A percentile compares a stretch with the other conserved stretches of the same genome.
Conservation (phyloP, 2,329 filamentous ascomycete species). For the Curvularia sp. region DNA sequence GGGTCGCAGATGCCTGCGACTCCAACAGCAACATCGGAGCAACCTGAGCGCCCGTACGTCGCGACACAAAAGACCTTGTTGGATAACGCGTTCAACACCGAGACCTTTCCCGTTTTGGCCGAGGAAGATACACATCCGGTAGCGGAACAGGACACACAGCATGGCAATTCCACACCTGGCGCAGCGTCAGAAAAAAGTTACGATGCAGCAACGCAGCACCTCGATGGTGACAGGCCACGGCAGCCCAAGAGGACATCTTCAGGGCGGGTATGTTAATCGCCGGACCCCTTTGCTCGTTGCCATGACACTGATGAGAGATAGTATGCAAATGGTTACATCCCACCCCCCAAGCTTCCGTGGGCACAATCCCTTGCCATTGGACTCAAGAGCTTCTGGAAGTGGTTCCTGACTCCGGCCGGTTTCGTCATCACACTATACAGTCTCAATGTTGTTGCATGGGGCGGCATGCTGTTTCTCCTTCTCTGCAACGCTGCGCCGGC, state of each 20-base stretch:
- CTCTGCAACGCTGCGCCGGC: constrained; percentile 76
- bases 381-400: constrained; percentile 71
- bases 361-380: constrained; percentile 66
- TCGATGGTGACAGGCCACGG: constrained; percentile 17
- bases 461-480: constrained; percentile 87
- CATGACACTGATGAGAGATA: constrained; percentile 7
- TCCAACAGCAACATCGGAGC: constrained; percentile 21
- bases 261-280: constrained; percentile 27
- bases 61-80: constrained; percentile 22
- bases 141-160: constrained; percentile 10
- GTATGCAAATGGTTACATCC: constrained; percentile 53
- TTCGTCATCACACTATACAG: constrained; percentile 81
- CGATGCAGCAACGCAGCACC: constrained; percentile 28
- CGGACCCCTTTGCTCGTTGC: neutral
- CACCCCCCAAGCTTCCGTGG: constrained; percentile 59
- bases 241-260: constrained; percentile 24
- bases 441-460: constrained; percentile 86
- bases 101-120: constrained; percentile 43
- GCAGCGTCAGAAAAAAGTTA: constrained; percentile 28
- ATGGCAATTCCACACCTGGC: constrained; percentile 19
- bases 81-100: constrained; percentile 24
- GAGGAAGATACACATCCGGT: constrained; percentile 34
- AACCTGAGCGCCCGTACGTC: constrained; percentile 8
- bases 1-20: constrained; percentile 16
- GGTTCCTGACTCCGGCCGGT: constrained; percentile 75